Conservation (phyloP, 306 rosid genomes). For the Vicia villosa region DNA sequence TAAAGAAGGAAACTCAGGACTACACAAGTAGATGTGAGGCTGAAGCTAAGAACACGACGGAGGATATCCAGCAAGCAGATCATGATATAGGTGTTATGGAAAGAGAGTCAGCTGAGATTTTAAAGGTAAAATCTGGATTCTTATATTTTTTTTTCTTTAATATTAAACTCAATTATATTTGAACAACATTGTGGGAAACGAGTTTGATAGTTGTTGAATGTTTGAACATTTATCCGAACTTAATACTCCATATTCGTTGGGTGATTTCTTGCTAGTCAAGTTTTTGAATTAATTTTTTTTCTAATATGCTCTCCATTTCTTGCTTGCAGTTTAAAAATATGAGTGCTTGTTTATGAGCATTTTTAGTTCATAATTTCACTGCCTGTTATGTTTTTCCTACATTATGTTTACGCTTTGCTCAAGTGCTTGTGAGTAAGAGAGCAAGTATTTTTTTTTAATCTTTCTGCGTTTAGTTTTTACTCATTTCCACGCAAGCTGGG, state of each 20-base stretch:
- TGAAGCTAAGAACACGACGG: slow-evolving; percentile 63
- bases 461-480: no score
- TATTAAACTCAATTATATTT: slow-evolving; percentile 4
- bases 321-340: not conserved
- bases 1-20: slow-evolving; percentile 64
- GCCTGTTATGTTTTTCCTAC: no score
- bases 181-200: not conserved
- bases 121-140: slow-evolving; percentile 54
- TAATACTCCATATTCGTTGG: not conserved
- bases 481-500: no score
- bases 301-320: not conserved
- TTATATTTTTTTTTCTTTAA: not conserved
- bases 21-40: slow-evolving; percentile 48
- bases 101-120: slow-evolving; percentile 68
- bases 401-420: no score
- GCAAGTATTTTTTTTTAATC: no score
- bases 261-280: not conserved
- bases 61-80: slow-evolving; percentile 57
- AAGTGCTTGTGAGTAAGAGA: no score
- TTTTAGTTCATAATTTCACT: not conserved
- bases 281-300: not conserved
- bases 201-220: not conserved
- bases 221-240: not conserved
- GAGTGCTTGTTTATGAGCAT: not conserved
- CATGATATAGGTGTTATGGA: slow-evolving; percentile 60